phyloP scores from a whole-genome alignment of 768 basidiomycete genomes.

The Boletus sensibilis region DNA sequence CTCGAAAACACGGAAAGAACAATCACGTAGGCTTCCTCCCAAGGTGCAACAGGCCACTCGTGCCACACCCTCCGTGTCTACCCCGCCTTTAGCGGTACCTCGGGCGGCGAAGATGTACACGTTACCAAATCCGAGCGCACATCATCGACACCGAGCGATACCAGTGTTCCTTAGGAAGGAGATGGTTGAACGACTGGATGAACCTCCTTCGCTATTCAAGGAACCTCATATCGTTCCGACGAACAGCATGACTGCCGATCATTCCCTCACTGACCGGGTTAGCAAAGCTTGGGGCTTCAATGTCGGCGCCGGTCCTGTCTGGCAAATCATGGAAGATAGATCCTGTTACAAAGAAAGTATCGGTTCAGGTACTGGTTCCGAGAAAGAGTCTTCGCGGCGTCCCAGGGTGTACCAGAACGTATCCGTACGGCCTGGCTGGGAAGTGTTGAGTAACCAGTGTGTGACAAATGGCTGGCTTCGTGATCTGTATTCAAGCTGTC shows the following conservation, averaged over 20 bases:
- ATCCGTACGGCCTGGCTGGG: slow-evolving; percentile 43
- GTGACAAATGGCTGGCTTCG: slow-evolving; percentile 27
- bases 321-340: slow-evolving; percentile 77
- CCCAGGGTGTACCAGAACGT: slow-evolving; percentile 58
- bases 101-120: slow-evolving; percentile 46
- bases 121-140: slow-evolving; percentile 61
- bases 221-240: slow-evolving; percentile 44
- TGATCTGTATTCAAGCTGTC: slow-evolving; percentile 5
- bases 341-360: slow-evolving; percentile 72
- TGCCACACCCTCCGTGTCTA: slow-evolving; percentile 6
- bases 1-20: slow-evolving; percentile 15
- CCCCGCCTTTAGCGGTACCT: slow-evolving; percentile 2
- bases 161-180: slow-evolving; percentile 54
- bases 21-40: slow-evolving; percentile 22
- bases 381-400: slow-evolving; percentile 50
- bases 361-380: slow-evolving; percentile 25
- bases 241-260: slow-evolving; percentile 52
- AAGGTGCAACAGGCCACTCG: slow-evolving; percentile 6
- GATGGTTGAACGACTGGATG: slow-evolving; percentile 56
- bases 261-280: slow-evolving; percentile 50
- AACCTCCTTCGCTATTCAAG: slow-evolving; percentile 50
- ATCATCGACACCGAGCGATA: slow-evolving; percentile 72
- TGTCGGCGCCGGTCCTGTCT: slow-evolving; percentile 72
- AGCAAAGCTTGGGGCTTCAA: slow-evolving; percentile 74
- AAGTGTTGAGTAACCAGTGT: slow-evolving; percentile 48